Evolutionary conservation across 2,329 filamentous ascomycete species (phyloP).

Genomic region (Tolypocladium cylindrosporum): DNA sequence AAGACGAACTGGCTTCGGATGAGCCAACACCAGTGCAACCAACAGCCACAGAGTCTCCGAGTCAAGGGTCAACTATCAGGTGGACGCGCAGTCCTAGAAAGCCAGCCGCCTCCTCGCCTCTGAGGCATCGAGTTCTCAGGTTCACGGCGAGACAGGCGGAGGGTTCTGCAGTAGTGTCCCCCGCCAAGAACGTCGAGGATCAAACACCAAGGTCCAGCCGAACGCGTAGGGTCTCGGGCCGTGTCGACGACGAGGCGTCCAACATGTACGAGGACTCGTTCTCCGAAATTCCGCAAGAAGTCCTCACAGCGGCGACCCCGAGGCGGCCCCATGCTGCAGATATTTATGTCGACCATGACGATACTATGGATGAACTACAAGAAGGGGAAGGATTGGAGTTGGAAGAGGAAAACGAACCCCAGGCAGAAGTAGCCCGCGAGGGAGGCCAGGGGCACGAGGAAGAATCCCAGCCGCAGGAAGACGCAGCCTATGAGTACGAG

Average conservation of each 20-base stretch:
- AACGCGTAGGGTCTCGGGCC: conserved; percentile 3
- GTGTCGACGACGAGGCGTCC: conserved; percentile 17
- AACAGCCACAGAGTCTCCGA: conserved; percentile 10
- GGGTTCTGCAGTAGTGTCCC: conserved; percentile 2
- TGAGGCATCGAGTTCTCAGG: conserved; percentile 23
- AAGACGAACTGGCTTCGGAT: conserved; percentile 5
- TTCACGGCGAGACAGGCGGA: conserved; percentile 14
- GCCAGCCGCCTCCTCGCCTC: conserved; percentile 15
- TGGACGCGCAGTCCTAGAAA: conserved; percentile 26
- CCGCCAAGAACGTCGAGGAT: conserved; percentile 1
- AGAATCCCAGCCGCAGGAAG: conserved; percentile 2
- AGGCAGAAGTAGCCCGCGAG: neutral
- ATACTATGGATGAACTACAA: neutral
- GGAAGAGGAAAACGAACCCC: conserved; percentile 4
- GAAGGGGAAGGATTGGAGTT: conserved; percentile 2
- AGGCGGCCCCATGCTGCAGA: conserved; percentile 11
- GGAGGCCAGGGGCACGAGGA: neutral
- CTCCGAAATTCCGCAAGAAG: conserved; percentile 42
- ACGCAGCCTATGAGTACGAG: conserved; percentile 5
- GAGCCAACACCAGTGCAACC: conserved; percentile 9
- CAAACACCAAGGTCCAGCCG: conserved; percentile 2
- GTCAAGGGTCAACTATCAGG: conserved; percentile 14
- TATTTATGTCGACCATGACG: conserved; percentile 3
- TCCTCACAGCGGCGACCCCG: conserved; percentile 40
- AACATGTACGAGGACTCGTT: conserved; percentile 44